A percentile compares a stretch with the other conserved stretches of the same genome.
Conservation (phyloP, 352 stramenopile species). For the Blastocystis sp. region DNA sequence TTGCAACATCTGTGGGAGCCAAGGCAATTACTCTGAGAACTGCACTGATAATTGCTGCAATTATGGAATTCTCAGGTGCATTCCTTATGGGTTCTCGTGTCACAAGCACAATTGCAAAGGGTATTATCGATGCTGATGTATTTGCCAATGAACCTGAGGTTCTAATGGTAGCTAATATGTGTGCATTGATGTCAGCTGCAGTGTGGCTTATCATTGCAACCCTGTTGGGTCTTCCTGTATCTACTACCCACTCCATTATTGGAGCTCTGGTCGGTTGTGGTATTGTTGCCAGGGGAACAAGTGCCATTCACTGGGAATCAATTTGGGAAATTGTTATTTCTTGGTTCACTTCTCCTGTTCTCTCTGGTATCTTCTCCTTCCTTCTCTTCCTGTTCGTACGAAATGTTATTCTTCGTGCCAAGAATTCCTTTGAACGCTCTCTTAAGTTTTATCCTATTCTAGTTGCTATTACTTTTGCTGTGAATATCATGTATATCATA, state of each 20-base stretch:
- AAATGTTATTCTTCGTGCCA: constrained; percentile 73
- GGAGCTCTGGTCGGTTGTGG: constrained; percentile 76
- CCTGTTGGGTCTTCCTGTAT: constrained; percentile 75
- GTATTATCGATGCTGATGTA: constrained; percentile 71
- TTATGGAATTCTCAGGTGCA: constrained; percentile 74
- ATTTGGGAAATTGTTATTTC: constrained; percentile 69
- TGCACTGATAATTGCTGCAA: constrained; percentile 72
- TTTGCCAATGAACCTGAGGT: constrained; percentile 75
- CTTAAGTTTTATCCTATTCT: constrained; percentile 73
- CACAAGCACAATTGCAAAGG: constrained; percentile 73
- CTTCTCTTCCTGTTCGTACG: constrained; percentile 75
- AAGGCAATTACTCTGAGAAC: constrained; percentile 72
- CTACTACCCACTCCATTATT: constrained; percentile 77
- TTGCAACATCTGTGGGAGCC: constrained; percentile 73
- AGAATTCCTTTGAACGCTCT: constrained; percentile 70
- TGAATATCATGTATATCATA: constrained; percentile 74
- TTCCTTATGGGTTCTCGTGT: constrained; percentile 73
- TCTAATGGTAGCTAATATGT: constrained; percentile 72
- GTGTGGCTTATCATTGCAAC: constrained; percentile 75
- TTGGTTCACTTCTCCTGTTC: constrained; percentile 74
- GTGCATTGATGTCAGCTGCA: constrained; percentile 72
- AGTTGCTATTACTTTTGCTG: constrained; percentile 73
- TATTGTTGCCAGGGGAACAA: constrained; percentile 71
- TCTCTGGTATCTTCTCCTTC: constrained; percentile 73
- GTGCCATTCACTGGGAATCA: constrained; percentile 39